Evolutionary conservation across 164 flowering plant genomes (phyloP).

Genomic region (Buxus sempervirens): DNA sequence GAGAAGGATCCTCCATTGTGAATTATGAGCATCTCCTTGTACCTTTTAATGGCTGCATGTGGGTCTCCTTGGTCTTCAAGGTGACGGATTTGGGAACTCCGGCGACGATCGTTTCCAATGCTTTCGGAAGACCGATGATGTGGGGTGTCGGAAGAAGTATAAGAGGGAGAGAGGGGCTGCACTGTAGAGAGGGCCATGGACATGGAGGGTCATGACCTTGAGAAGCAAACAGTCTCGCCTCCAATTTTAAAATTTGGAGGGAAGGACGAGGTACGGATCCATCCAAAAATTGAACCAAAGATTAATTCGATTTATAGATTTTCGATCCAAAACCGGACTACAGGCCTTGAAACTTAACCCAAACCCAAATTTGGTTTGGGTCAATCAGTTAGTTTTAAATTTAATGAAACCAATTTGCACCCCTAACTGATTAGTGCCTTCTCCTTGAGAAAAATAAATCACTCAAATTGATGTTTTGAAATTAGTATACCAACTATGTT

Average conservation of each 20-base stretch:
- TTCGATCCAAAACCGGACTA: too few relatives aligned
- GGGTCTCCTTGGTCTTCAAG: conserved; percentile 1
- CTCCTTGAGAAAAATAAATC: too few relatives aligned
- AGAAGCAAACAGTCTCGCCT: neutral
- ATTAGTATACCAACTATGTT: too few relatives aligned
- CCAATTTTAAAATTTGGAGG: neutral
- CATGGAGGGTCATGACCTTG: neutral
- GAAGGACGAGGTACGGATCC: too few relatives aligned
- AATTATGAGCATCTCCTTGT: conserved; percentile 8
- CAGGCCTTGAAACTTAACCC: too few relatives aligned
- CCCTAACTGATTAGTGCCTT: too few relatives aligned
- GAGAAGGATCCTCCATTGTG: neutral
- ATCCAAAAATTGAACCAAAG: too few relatives aligned
- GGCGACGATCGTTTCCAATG: neutral
- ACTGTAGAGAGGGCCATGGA: neutral
- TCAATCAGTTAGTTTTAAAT: too few relatives aligned
- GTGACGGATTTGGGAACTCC: neutral
- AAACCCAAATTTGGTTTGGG: too few relatives aligned
- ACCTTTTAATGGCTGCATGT: conserved; percentile 8
- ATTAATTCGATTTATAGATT: too few relatives aligned
- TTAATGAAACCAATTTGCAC: too few relatives aligned
- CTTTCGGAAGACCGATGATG: neutral
- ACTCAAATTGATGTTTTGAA: too few relatives aligned
- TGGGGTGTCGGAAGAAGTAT: neutral
- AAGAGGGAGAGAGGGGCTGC: neutral